Conservation (phyloP, 352 stramenopile species). For the Globisporangium emineosum region DNA sequence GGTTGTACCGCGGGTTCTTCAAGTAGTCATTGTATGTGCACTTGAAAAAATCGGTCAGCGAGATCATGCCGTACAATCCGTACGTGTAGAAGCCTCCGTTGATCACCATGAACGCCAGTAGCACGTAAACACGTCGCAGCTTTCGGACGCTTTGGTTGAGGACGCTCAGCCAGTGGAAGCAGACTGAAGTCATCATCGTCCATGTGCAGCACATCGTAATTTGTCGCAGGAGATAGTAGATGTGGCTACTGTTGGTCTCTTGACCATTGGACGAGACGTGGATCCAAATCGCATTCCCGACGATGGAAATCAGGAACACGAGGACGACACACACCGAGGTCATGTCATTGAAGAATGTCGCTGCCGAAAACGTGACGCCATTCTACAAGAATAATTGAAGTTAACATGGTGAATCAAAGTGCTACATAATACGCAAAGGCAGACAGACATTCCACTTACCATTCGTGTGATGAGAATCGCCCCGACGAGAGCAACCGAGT, state of each 20-base stretch:
- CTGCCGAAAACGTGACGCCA: slow-evolving; percentile 67
- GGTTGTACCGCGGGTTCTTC: slow-evolving; percentile 74
- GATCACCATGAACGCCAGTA: slow-evolving; percentile 57
- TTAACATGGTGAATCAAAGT: background rate
- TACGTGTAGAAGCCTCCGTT: slow-evolving; percentile 68
- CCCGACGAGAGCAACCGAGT: slow-evolving; percentile 65
- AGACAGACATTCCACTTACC: slow-evolving; percentile 27
- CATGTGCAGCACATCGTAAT: slow-evolving; percentile 74
- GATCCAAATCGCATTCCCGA: slow-evolving; percentile 82
- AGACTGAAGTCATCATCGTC: slow-evolving; percentile 86
- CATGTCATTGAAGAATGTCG: slow-evolving; percentile 86
- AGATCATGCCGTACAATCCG: slow-evolving; percentile 68
- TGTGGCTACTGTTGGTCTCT: slow-evolving; percentile 45
- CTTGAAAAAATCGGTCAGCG: slow-evolving; percentile 77
- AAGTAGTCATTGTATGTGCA: slow-evolving; percentile 87
- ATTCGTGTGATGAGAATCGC: slow-evolving; percentile 80
- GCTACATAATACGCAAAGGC: background rate
- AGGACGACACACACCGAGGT: slow-evolving; percentile 75
- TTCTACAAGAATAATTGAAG: slow-evolving; percentile 36
- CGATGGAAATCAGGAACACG: slow-evolving; percentile 66
- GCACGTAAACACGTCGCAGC: slow-evolving; percentile 47
- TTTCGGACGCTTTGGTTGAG: slow-evolving; percentile 63
- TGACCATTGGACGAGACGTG: slow-evolving; percentile 54
- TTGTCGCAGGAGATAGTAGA: slow-evolving; percentile 71
- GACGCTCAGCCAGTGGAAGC: slow-evolving; percentile 82